Evolutionary conservation across 2,329 filamentous ascomycete species (phyloP), one percentile per base, ranked within the genome.

Genomic region (Dactylellina leptospora): DNA sequence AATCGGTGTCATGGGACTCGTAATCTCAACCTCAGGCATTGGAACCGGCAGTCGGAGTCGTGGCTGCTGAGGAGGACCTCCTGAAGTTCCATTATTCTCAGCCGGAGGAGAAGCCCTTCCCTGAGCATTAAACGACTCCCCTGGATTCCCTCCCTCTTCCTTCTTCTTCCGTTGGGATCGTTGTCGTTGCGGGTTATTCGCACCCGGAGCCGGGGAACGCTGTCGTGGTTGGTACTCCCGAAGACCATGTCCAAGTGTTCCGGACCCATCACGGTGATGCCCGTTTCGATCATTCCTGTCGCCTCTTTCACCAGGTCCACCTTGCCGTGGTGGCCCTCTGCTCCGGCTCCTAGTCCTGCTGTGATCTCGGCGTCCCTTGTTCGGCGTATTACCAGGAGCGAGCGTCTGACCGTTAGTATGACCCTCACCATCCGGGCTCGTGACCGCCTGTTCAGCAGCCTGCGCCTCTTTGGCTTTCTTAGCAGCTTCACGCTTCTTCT

Each of bases 401-500:
- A 64, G 59, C 27, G 58, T 66, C 22, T 56, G 59, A 10, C 79
- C 80, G 74, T 81, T 80, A 56, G 78, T 79, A 74, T 79, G 77
- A 62, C 81, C 78, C 75, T 55, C 20, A 83, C 83, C 60, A 82
- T 83, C 72, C 80, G 84, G 76, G 84, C 82, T 78, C 78, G 77
- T 83, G 79, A 73, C 81, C 81, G 77, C 81, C 62, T 83, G 82
- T 78, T 68, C 82, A 81, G 61, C 79, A 76, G 45, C 82, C 81
- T 91, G 90, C 4, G 84, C 85, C 48, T 95, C 92, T 79, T 93
- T 95, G 55, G 86, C 86, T 82, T 97, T 97, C 85, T 96, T 97
- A 75, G 84, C 86, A 75, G 91, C 91, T 76, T 91, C 89, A 47
- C 95, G 87, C 86, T 97, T 97, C 87, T 97, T 97, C 87, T 97